A percentile compares a stretch with the other conserved stretches of the same genome.
Conservation (phyloP, 169 alveolate genomes). For the Plasmodium knowlesi region DNA sequence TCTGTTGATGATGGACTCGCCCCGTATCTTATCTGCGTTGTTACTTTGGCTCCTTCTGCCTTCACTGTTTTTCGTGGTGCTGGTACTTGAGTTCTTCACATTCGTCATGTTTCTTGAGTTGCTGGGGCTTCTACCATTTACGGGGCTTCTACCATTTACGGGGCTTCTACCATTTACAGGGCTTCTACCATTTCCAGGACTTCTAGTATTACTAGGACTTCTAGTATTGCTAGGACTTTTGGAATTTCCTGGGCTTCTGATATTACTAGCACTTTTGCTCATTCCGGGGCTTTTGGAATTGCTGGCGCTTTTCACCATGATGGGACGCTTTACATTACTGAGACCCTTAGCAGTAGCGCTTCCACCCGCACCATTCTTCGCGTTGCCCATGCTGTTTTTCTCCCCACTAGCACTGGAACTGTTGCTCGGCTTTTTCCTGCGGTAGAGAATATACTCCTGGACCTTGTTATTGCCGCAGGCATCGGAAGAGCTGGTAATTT, state of each 20-base stretch:
- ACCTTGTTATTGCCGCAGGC: constrained; percentile 42
- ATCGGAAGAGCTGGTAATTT: constrained; percentile 41
- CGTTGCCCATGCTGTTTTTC: not conserved
- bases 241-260: not conserved
- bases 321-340: not conserved
- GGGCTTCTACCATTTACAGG: too few relatives aligned
- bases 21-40: not conserved
- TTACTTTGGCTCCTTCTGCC: not conserved
- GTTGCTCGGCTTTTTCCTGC: constrained; percentile 23
- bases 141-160: not conserved
- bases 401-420: not conserved
- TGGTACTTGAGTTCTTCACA: not conserved
- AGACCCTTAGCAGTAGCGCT: not conserved
- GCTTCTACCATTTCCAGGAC: not conserved
- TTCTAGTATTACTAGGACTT: not conserved
- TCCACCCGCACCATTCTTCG: not conserved
- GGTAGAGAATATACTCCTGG: constrained; percentile 48
- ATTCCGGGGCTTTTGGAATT: not conserved
- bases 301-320: not conserved
- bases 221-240: not conserved
- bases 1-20: not conserved
- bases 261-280: not conserved
- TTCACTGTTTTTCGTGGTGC: not conserved
- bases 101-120: not conserved
- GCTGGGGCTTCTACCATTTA: not conserved